Evolutionary conservation across 352 stramenopile species (phyloP).

Genomic region (Discostella stelligera): DNA sequence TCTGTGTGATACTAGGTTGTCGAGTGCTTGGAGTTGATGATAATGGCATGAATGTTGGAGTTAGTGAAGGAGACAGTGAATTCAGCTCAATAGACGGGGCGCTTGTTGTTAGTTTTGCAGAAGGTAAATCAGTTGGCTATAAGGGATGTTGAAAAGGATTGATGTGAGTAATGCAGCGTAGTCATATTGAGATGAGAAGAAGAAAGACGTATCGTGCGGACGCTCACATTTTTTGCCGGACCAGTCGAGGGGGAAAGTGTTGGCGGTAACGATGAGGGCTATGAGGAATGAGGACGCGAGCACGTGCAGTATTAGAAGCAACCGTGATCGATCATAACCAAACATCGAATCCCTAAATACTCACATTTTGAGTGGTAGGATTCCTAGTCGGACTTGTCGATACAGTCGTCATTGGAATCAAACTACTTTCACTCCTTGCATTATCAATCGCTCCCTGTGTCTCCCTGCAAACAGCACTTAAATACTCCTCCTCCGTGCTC

Average conservation of each 20-base stretch:
- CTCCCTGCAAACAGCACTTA: conserved; percentile 64
- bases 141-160: conserved; percentile 5
- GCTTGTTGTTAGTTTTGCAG: background rate
- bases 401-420: conserved; percentile 1
- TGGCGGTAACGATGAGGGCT: background rate
- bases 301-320: background rate
- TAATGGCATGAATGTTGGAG: background rate
- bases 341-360: background rate
- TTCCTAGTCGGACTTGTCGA: conserved; percentile 11
- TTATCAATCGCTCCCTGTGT: conserved; percentile 58
- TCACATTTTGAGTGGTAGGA: conserved; percentile 8
- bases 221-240: background rate
- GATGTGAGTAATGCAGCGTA: background rate
- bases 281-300: background rate
- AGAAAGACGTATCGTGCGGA: background rate
- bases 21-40: background rate
- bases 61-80: background rate
- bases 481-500: conserved; percentile 33
- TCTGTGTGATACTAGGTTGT: background rate
- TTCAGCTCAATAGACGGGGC: background rate
- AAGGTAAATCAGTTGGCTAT: conserved; percentile 13
- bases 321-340: background rate
- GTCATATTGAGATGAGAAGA: background rate
- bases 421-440: conserved; percentile 22
- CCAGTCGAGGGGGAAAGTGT: background rate